Percentiles rank a stretch among this genome's conserved stretches.
Conservation (phyloP, 768 basidiomycete species). For the Panus rudis region DNA sequence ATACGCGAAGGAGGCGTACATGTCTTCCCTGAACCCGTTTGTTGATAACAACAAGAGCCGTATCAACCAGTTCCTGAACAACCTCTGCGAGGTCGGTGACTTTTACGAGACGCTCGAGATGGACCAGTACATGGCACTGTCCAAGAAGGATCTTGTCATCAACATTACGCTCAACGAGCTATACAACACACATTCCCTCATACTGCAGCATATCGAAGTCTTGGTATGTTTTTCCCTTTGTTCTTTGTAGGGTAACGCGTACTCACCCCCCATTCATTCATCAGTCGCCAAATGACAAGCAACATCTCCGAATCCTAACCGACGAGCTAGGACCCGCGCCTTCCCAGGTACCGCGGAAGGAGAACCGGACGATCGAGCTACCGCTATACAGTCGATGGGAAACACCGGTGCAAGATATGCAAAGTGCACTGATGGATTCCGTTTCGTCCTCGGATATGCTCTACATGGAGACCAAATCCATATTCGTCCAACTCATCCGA, state of each 20-base stretch:
- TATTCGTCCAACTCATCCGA: slow-evolving; percentile 95
- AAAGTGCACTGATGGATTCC: slow-evolving; percentile 93
- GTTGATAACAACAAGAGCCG: slow-evolving; percentile 98
- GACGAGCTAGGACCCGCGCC: slow-evolving; percentile 95
- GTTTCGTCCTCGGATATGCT: slow-evolving; percentile 98
- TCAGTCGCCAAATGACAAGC: slow-evolving; percentile 95
- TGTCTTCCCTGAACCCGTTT: slow-evolving; percentile 97
- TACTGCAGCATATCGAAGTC: slow-evolving; percentile 91
- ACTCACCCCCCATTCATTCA: not conserved
- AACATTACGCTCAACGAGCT: slow-evolving; percentile 98
- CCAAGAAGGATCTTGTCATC: slow-evolving; percentile 97
- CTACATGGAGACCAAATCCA: slow-evolving; percentile 99
- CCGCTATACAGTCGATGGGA: slow-evolving; percentile 97
- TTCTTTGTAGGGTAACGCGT: not conserved
- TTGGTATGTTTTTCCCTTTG: slow-evolving; percentile 49
- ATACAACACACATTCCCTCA: slow-evolving; percentile 96
- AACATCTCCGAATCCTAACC: slow-evolving; percentile 91
- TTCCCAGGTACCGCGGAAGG: slow-evolving; percentile 93
- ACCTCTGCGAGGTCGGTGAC: slow-evolving; percentile 96
- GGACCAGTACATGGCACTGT: slow-evolving; percentile 99
- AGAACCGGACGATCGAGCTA: slow-evolving; percentile 91
- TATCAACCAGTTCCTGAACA: slow-evolving; percentile 96
- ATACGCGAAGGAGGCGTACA: slow-evolving; percentile 96
- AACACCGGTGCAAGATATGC: slow-evolving; percentile 96
- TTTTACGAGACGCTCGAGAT: slow-evolving; percentile 99